phyloP scores from a whole-genome alignment of 2,329 filamentous ascomycete species.

The Aspergillus aculeatinus region DNA sequence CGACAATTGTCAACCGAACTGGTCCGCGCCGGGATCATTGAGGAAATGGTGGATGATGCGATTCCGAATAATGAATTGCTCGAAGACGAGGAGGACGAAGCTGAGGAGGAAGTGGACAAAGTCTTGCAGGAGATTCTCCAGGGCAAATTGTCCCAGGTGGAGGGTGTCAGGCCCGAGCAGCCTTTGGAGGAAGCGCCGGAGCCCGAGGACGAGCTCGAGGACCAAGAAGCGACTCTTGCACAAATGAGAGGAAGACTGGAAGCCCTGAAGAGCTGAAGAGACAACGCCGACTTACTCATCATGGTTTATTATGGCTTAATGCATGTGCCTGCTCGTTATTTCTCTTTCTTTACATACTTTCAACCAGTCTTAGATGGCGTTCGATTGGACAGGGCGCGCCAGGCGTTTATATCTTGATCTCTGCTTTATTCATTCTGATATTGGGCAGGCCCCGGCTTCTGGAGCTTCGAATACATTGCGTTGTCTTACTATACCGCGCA shows the following conservation, averaged over 20 bases:
- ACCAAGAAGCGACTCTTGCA: conserved; percentile 84
- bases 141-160: conserved; percentile 70
- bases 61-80: conserved; percentile 72
- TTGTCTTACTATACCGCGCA: not conserved
- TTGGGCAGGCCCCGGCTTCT: conserved; percentile 27
- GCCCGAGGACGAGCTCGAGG: conserved; percentile 72
- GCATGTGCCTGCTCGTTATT: conserved; percentile 4
- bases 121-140: conserved; percentile 87
- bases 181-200: conserved; percentile 54
- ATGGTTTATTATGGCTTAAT: not conserved
- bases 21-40: conserved; percentile 92
- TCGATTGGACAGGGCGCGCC: not conserved
- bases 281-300: not conserved
- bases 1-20: conserved; percentile 80
- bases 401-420: conserved; percentile 1
- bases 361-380: not conserved
- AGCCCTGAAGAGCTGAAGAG: conserved; percentile 75
- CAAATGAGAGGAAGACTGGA: conserved; percentile 92
- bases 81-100: conserved; percentile 71
- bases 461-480: not conserved
- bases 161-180: conserved; percentile 55
- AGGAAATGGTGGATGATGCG: conserved; percentile 91
- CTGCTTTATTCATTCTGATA: conserved; percentile 15
- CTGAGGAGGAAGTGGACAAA: conserved; percentile 86
- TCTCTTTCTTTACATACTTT: not conserved